A percentile compares a stretch with the other conserved stretches of the same genome.
Conservation (phyloP, 768 basidiomycete genomes). For the Lepiota brunneoincarnata region DNA sequence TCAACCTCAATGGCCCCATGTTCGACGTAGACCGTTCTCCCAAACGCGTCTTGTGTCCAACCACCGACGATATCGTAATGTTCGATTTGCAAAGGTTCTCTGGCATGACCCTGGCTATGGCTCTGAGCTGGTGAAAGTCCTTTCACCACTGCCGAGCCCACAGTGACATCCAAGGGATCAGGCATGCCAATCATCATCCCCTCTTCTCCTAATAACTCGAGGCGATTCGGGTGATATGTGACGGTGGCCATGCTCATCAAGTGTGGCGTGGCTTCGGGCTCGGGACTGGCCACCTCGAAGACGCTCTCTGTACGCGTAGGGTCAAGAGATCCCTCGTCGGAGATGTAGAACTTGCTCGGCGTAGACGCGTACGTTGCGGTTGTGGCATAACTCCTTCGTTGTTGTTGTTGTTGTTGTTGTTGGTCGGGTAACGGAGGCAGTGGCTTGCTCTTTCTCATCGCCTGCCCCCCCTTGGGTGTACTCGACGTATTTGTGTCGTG, state of each 20-base stretch:
- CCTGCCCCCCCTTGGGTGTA: neutral
- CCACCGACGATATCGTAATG: constrained; percentile 20
- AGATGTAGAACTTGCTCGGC: constrained; percentile 6
- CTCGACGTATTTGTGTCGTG: neutral
- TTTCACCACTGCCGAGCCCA: neutral
- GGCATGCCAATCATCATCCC: neutral
- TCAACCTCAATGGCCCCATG: constrained; percentile 26
- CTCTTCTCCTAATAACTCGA: neutral
- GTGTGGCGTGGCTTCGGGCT: constrained; percentile 5
- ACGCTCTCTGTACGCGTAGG: neutral
- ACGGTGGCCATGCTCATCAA: constrained; percentile 3
- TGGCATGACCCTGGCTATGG: neutral
- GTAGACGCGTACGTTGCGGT: constrained; percentile 9
- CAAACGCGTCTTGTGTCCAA: constrained; percentile 24
- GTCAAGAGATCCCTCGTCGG: neutral
- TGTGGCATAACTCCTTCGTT: neutral
- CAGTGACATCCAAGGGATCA: constrained; percentile 5
- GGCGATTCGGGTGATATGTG: constrained; percentile 7
- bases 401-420: neutral
- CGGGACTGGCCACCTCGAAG: neutral
- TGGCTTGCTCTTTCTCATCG: neutral
- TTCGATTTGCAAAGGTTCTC: neutral
- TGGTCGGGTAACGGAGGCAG: neutral
- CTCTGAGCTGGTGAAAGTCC: constrained; percentile 7
- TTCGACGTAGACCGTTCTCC: constrained; percentile 20